A percentile compares a stretch with the other conserved stretches of the same genome.
phyloP scores from a whole-genome alignment of 2,329 filamentous ascomycete genomes.

The Calonectria honghensis region DNA sequence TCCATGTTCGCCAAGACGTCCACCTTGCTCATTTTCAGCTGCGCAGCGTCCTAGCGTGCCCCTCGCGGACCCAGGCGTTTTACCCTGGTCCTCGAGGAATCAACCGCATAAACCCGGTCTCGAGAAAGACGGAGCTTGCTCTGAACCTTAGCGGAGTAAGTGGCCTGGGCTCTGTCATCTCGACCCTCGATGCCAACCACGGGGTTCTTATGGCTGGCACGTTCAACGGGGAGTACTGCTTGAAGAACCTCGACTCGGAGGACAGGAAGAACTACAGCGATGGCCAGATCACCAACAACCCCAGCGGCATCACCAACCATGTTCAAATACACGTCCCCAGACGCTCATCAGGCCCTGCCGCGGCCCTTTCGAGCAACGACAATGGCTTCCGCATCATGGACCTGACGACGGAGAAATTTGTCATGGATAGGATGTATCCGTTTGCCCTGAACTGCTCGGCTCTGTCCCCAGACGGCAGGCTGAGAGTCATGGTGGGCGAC shows the following conservation, averaged over 20 bases:
- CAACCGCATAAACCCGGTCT: slow-evolving; percentile 71
- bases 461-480: slow-evolving; percentile 81
- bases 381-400: slow-evolving; percentile 75
- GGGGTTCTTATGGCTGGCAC: slow-evolving; percentile 76
- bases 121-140: slow-evolving; percentile 65
- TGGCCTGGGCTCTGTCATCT: slow-evolving; percentile 64
- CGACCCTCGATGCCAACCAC: slow-evolving; percentile 71
- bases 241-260: slow-evolving; percentile 67
- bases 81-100: slow-evolving; percentile 73
- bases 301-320: slow-evolving; percentile 79
- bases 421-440: slow-evolving; percentile 71
- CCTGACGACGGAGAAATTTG: slow-evolving; percentile 74
- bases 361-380: slow-evolving; percentile 79
- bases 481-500: slow-evolving; percentile 85
- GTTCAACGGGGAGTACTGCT: slow-evolving; percentile 74
- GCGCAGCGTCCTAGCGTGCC: slow-evolving; percentile 76
- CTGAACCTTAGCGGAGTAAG: slow-evolving; percentile 65
- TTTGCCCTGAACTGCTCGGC: slow-evolving; percentile 84
- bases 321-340: slow-evolving; percentile 74
- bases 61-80: slow-evolving; percentile 73
- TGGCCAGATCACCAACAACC: slow-evolving; percentile 68
- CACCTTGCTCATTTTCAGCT: slow-evolving; percentile 80
- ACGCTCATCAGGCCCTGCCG: slow-evolving; percentile 70
- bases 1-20: slow-evolving; percentile 73
- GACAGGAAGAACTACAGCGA: slow-evolving; percentile 61